Base-by-base conservation (phyloP, 2,329 filamentous ascomycete genomes). In the Colletotrichum lindemuthianum region DNA sequence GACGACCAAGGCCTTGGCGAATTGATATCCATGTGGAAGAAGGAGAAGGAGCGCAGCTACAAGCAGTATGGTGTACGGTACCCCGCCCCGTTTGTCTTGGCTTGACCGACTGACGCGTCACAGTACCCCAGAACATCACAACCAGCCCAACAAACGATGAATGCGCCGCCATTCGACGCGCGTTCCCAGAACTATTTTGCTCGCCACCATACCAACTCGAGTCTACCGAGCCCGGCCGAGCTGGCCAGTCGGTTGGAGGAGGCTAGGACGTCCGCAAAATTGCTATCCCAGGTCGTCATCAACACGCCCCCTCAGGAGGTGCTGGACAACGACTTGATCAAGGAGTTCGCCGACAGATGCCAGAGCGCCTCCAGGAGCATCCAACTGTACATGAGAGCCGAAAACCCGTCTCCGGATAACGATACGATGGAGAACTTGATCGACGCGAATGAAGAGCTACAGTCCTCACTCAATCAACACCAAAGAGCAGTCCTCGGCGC, bases 371-470 rank as follows among this genome's bases (percentile, higher is more conserved):
- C 92, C 56, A 86, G 90, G 58, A 92, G 91, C 73, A 88, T 98
- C 70, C 93, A 97, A 72, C 84, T 84, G 37, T 98, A 96, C 78
- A 97, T 98, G 82, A 84, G 89, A 45, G 87, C 89, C 50, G 89
- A 91, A 60, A 86, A 92, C 73, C 94, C 95, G 0, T 75, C 87
- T 1, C 94, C 95, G 0, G 96, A 98, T 76, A 95, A 97, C 72
- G 91, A 97, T 70, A 98, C 95, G 1, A 93, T 98, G 86, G 89
- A 96, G 74, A 94, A 89, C 12, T 81, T 99, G 67, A 97, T 99
- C 72, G 93, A 97, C 76, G 96, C 93, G 12, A 97, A 97, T 74
- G 96, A 98, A 77, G 91, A 95, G 74, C 83, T 99, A 36, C 92
- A 92, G 66, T 87, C 92, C 48, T 90, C 94, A 0, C 83, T 95